Base-by-base conservation (phyloP, 1,284 basidiomycete species). In the Inonotus hispidus region DNA sequence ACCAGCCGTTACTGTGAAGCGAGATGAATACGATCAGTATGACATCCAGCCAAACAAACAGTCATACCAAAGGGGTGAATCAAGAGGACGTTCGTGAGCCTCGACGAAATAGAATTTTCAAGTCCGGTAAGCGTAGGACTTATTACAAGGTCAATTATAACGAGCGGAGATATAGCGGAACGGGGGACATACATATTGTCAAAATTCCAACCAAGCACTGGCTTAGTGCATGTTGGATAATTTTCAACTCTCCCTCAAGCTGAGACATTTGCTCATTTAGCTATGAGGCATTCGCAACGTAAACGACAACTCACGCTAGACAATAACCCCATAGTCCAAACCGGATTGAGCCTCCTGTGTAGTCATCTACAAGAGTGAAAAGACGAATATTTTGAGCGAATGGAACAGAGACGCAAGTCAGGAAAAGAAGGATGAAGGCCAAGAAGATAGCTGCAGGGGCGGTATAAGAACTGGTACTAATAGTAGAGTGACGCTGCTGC, bases 301-400 rank as follows among this genome's bases (percentile, higher is more conserved):
- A 4, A 43, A 45, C 21, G 39, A 43, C 38, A 25, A 37, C 61
- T 19, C 47, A 62, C 63, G 37, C 37, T 45, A 52, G 53, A 32
- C 57, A 62, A 43, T 59, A 62, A 27, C 56, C 60, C 53, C 59
- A 59, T 3, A 62, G 43, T 19, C 60, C 60, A 32, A 61, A 54
- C 41, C 52, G 45, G 25, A 59, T 64, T 19, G 47, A 35, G 29
- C 54, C 63, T 41, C 55, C 41, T 32, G 60, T 47, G 45, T 27
- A 21, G 27, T 54, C 45, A 52, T 58, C 56, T 38, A 55, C 49
- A 27, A 64, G 56, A 50, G 61, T 49, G 39, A 62, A 56, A 16
- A 62, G 53, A 27, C 55, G 50, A 29, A 58, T 56, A 35, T 49
- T 46, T 32, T 60, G 59, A 21, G 59, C 47, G 43, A 53, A 54